Base-by-base conservation (phyloP, 371 early-diverging fungal species). In the Mortierella sp. region DNA sequence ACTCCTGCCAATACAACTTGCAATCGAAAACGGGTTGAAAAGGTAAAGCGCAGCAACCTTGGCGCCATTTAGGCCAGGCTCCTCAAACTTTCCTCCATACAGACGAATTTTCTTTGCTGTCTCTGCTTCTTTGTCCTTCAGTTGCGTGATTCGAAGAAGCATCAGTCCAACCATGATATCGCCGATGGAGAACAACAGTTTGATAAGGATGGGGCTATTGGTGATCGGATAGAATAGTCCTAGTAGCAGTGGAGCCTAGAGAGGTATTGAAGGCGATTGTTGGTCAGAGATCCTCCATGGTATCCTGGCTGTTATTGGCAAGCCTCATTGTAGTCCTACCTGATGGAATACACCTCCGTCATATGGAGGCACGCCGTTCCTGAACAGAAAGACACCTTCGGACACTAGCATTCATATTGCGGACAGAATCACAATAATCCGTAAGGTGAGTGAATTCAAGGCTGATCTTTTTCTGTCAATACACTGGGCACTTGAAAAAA, bases 271-370 rank as follows among this genome's bases (percentile, higher is more conserved):
- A 37, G 37, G 5, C 9, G 37, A 37, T 5, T 37, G 37, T 37
- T 50, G 16, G 50, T 50, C 14, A 16, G 14, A 14, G 14, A n/a
- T 21, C 14, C 50, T 50, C 50, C 14, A 14, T 50, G 16, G 50
- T 46, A 14, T n/a, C 50, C 50, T 50, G n/a, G 16, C 46, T 50
- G 16, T 4, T 26, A 18, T 57, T 29, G 57, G 11, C 29, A 1
- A 16, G 23, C 15, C 23, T 55, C 12, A 26, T 37, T 43, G 15
- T 23, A 11, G 45, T 4, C 43, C 12, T 77, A 94, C 95, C 84
- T 96, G 97, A 80, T 96, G 95, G 71, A 90, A 94, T 16, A 92
- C 84, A 44, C 93, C 95, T 18, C 96, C 96, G 75, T 95, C 95
- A 80, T 95, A 98, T 12, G 96, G 96, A 29, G 94, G 88, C 0